Conservation (phyloP, 2,329 filamentous ascomycete species). For the Fusarium brevicatenulatum region DNA sequence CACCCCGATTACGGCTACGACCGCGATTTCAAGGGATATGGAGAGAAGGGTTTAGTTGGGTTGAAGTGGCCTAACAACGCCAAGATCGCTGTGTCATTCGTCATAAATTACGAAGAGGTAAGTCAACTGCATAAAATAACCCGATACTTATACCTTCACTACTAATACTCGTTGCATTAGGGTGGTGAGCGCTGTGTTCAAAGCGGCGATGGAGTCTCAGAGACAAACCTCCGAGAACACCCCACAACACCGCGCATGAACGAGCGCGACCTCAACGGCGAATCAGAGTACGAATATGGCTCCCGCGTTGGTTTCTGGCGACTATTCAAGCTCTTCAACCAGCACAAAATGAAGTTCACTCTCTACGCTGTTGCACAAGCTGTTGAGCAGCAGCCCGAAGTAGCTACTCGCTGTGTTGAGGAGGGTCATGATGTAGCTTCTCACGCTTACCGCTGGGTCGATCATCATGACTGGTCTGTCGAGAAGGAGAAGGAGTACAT, state of each 20-base stretch:
- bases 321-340: background rate
- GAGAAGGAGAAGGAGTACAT: background rate
- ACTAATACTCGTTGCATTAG: background rate
- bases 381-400: slow-evolving; percentile 3
- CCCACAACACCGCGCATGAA: background rate
- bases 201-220: background rate
- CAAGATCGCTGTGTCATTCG: slow-evolving; percentile 1
- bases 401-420: background rate
- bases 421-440: slow-evolving; percentile 12
- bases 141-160: background rate
- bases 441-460: slow-evolving; percentile 5
- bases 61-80: slow-evolving; percentile 8
- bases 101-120: slow-evolving; percentile 16
- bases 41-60: background rate
- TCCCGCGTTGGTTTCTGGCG: slow-evolving; percentile 10
- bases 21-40: slow-evolving; percentile 10
- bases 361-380: slow-evolving; percentile 3
- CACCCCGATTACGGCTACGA: background rate
- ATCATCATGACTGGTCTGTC: slow-evolving; percentile 5
- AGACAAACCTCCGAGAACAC: background rate
- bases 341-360: slow-evolving; percentile 3
- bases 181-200: slow-evolving; percentile 3
- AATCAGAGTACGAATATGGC: slow-evolving; percentile 20
- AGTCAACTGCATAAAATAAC: background rate
- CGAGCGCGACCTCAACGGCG: background rate